phyloP scores from a whole-genome alignment of 2,329 filamentous ascomycete genomes.

The Aspergillus uvarum region DNA sequence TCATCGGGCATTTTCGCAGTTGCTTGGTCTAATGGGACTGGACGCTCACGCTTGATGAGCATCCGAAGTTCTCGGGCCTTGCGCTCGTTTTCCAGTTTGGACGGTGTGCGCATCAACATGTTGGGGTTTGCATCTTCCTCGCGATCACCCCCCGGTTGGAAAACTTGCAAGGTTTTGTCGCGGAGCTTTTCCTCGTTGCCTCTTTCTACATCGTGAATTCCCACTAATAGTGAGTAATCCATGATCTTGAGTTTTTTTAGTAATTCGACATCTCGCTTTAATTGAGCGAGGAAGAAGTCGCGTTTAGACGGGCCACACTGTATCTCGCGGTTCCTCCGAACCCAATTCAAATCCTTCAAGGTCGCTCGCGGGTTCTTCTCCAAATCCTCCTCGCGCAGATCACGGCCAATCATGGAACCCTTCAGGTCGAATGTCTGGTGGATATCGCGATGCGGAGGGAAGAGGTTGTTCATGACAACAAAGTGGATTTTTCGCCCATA shows the following conservation, averaged over 20 bases:
- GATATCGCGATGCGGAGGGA: slow-evolving; percentile 94
- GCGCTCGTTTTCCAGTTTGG: slow-evolving; percentile 84
- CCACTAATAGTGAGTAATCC: slow-evolving; percentile 95
- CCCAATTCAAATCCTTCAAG: slow-evolving; percentile 95
- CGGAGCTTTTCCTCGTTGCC: slow-evolving; percentile 94
- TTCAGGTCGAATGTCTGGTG: slow-evolving; percentile 97
- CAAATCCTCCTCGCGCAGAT: slow-evolving; percentile 84
- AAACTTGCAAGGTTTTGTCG: slow-evolving; percentile 87
- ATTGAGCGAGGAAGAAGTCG: slow-evolving; percentile 80
- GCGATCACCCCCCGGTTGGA: slow-evolving; percentile 78
- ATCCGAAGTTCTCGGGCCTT: slow-evolving; percentile 89
- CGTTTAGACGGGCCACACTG: slow-evolving; percentile 90
- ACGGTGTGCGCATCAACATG: slow-evolving; percentile 82
- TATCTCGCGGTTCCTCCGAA: slow-evolving; percentile 78
- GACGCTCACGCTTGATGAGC: slow-evolving; percentile 88
- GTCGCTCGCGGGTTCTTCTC: slow-evolving; percentile 88
- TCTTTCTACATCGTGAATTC: slow-evolving; percentile 84
- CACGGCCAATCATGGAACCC: slow-evolving; percentile 89
- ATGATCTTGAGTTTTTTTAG: slow-evolving; percentile 91
- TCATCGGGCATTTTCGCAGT: slow-evolving; percentile 87
- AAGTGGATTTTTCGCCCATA: slow-evolving; percentile 99
- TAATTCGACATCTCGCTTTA: slow-evolving; percentile 81
- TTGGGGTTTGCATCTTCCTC: slow-evolving; percentile 62
- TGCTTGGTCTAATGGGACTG: slow-evolving; percentile 85
- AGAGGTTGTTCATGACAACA: slow-evolving; percentile 99